Evolutionary conservation across 139 green algal genomes (phyloP), one percentile per base, ranked within the genome.

Genomic region (Asterochloris erici): DNA sequence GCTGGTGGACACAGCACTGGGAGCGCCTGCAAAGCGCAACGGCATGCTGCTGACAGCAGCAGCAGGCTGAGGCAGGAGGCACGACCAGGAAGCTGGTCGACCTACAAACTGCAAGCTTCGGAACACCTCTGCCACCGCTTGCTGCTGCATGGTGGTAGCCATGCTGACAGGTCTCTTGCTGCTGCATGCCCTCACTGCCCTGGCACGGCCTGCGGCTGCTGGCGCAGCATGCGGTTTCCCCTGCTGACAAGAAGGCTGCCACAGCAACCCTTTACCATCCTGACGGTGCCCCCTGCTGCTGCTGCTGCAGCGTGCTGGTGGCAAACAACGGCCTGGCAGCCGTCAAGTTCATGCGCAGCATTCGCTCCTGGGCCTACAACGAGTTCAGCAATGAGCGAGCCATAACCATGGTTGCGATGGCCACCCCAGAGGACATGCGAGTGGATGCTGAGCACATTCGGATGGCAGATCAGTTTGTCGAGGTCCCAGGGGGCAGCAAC

Each of bases 391-490:
- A 87, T 71, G 88, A 92, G 76, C 86, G 85, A 10, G 93, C 94
- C 19, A 85, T 98, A 16, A 85, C 90, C 16, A 66, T 98, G 60
- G 94, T 99, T 27, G 95, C 94, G 12, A 98, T 99, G 96, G 96
- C 96, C 60, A 98, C 96, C 0, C 95, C 96, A 6, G 95, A 98
- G 79, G 96, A 99, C 90, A 97, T 99, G 88, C 83, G 89, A n/a
- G 92, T 95, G 63, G 87, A 97, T 79, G 96, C 96, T 12, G 96
- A 99, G 89, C 96, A 99, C 88, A 94, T 99, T 78, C 91, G 91
- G 60, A 90, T 98, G 91, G 95, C 97, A 14, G 97, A 99, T 87
- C 95, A 98, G 88, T 98, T 99, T 88, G 94, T 99, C 68, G 96
- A 99, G 89, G 95, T 96, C 13, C 96, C 96, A 12, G 96, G 96